These are phyloP conservation scores for Diaporthe citri DNA, from an alignment of 2,329 filamentous ascomycete genomes.

Conservation along the genomic window DNA sequence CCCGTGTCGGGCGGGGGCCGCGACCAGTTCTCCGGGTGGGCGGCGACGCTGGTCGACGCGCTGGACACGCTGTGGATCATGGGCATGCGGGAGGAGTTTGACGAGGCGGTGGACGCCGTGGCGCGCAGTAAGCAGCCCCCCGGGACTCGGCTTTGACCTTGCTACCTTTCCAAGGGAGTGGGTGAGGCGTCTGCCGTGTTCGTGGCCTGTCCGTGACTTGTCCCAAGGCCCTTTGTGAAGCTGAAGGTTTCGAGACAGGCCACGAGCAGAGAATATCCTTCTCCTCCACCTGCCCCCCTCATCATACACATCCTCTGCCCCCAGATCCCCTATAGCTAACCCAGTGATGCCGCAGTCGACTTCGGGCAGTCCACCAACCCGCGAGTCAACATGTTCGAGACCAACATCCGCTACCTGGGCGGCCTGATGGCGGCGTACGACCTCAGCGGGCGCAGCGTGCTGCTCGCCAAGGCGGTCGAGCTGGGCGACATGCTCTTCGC, in stretches of 20 bases:
- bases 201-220: not conserved
- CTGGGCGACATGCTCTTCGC: slow-evolving; percentile 60
- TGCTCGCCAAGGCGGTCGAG: slow-evolving; percentile 59
- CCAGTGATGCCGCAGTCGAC: slow-evolving; percentile 46
- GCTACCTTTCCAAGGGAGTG: not conserved
- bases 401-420: slow-evolving; percentile 59
- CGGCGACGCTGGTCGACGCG: slow-evolving; percentile 65
- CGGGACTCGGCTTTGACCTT: not conserved
- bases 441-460: slow-evolving; percentile 51
- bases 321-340: not conserved
- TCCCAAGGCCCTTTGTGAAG: not conserved
- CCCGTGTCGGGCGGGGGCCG: slow-evolving; percentile 57
- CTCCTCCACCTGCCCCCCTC: not conserved
- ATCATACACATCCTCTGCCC: not conserved
- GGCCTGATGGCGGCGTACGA: slow-evolving; percentile 50
- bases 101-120: slow-evolving; percentile 58
- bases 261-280: not conserved
- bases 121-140: not conserved
- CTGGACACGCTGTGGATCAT: slow-evolving; percentile 65
- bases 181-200: not conserved
- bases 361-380: slow-evolving; percentile 55
- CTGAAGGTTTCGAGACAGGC: not conserved
- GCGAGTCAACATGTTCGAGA: slow-evolving; percentile 59
- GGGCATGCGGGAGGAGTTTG: slow-evolving; percentile 62
- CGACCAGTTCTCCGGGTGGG: slow-evolving; percentile 64